Conservation (phyloP, 768 basidiomycete species). For the Gymnopilus dilepis region DNA sequence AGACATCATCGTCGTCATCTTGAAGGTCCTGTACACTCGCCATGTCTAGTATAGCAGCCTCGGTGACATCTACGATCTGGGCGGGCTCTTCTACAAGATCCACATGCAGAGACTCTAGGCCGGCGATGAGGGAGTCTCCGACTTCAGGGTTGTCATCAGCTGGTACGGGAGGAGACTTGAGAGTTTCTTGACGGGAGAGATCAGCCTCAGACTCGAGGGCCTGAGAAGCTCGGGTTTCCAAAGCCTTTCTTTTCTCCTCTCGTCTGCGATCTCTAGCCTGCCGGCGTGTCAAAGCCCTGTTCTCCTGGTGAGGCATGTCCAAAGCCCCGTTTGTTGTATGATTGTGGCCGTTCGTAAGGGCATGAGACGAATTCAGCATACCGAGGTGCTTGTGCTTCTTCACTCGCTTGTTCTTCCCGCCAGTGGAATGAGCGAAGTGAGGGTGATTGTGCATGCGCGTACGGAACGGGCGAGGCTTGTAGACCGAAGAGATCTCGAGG, state of each 20-base stretch:
- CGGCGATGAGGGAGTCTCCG: constrained; percentile 33
- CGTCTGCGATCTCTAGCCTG: constrained; percentile 55
- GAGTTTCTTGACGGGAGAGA: constrained; percentile 9
- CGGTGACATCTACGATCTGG: constrained; percentile 13
- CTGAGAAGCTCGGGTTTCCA: constrained; percentile 36
- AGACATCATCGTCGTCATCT: constrained; percentile 44
- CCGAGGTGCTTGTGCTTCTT: constrained; percentile 44
- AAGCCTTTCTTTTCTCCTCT: constrained; percentile 49
- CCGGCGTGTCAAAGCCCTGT: constrained; percentile 45
- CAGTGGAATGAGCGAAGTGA: constrained; percentile 31
- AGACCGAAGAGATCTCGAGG: constrained; percentile 74
- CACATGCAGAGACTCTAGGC: constrained; percentile 40
- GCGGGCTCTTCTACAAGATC: constrained; percentile 24
- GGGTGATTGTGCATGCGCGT: constrained; percentile 40
- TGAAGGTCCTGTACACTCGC: constrained; percentile 9
- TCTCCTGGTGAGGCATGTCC: constrained; percentile 17
- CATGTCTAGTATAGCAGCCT: constrained; percentile 21
- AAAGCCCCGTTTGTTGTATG: neutral
- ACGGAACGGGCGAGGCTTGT: constrained; percentile 72
- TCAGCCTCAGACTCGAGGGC: constrained; percentile 17
- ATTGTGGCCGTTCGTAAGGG: neutral
- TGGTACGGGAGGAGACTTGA: neutral
- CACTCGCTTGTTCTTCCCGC: constrained; percentile 41
- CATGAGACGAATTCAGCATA: constrained; percentile 25
- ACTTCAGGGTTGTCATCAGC: neutral